phyloP scores from a whole-genome alignment of 2,329 filamentous ascomycete genomes.

The Cercospora nicotianae region DNA sequence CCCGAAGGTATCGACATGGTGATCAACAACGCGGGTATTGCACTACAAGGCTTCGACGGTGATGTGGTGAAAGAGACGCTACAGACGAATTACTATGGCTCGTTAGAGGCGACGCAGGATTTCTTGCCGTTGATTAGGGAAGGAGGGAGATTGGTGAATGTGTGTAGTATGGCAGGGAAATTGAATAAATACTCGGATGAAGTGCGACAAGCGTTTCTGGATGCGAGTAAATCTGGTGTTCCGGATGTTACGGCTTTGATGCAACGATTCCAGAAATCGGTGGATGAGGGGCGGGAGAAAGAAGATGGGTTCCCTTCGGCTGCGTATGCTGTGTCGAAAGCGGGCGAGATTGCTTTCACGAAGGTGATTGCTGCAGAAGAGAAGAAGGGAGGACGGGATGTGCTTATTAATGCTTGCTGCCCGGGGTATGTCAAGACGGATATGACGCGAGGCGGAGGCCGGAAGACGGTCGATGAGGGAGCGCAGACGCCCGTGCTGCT shows the following conservation, averaged over 20 bases:
- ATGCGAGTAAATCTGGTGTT: conserved; percentile 28
- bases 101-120: conserved; percentile 47
- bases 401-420: conserved; percentile 41
- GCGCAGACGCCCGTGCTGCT: conserved; percentile 41
- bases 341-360: conserved; percentile 40
- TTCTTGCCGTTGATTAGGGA: conserved; percentile 51
- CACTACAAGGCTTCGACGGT: conserved; percentile 42
- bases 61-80: conserved; percentile 53
- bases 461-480: conserved; percentile 40
- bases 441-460: conserved; percentile 40
- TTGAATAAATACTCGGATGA: conserved; percentile 50
- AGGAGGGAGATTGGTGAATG: conserved; percentile 52
- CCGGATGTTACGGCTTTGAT: conserved; percentile 51
- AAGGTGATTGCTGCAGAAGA: conserved; percentile 38
- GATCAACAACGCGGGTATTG: conserved; percentile 54
- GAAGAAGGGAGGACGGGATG: conserved; percentile 26
- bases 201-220: conserved; percentile 47
- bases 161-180: conserved; percentile 49
- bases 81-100: conserved; percentile 55
- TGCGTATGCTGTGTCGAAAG: conserved; percentile 50
- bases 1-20: conserved; percentile 54
- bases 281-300: conserved; percentile 48
- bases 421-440: conserved; percentile 42
- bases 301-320: conserved; percentile 52
- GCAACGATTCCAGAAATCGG: conserved; percentile 51